Conservation (phyloP, 2,329 filamentous ascomycete species). For the Nemania diffusa region DNA sequence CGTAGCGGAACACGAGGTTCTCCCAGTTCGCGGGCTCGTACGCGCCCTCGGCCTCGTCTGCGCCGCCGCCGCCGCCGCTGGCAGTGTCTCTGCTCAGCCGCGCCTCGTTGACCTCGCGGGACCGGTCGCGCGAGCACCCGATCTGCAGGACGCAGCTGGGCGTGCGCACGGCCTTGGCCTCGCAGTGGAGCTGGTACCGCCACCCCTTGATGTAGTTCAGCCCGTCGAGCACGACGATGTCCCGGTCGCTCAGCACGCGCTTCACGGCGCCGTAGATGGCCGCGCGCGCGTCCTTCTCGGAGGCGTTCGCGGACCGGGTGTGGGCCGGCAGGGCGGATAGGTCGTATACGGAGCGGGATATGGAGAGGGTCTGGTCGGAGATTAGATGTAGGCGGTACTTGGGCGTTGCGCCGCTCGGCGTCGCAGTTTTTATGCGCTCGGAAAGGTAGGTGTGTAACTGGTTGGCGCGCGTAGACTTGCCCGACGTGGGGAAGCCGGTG, state of each 20-base stretch:
- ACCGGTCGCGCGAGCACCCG: slow-evolving; percentile 64
- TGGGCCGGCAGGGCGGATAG: slow-evolving; percentile 68
- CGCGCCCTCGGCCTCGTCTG: slow-evolving; percentile 55
- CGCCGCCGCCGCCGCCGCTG: slow-evolving; percentile 12
- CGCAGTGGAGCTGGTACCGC: slow-evolving; percentile 86
- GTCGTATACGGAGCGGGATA: slow-evolving; percentile 77
- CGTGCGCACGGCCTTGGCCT: slow-evolving; percentile 82
- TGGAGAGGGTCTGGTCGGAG: slow-evolving; percentile 76
- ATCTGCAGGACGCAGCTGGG: slow-evolving; percentile 79
- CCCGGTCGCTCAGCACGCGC: slow-evolving; percentile 74
- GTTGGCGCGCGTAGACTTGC: slow-evolving; percentile 72
- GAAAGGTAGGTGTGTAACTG: slow-evolving; percentile 74
- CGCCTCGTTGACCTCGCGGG: slow-evolving; percentile 68
- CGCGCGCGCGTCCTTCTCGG: slow-evolving; percentile 85
- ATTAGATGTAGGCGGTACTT: slow-evolving; percentile 77
- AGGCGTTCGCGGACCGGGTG: slow-evolving; percentile 75
- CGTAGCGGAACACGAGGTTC: slow-evolving; percentile 82
- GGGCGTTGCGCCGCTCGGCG: slow-evolving; percentile 44
- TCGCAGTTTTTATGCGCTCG: slow-evolving; percentile 60
- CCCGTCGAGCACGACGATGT: slow-evolving; percentile 82
- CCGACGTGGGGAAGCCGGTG: slow-evolving; percentile 73
- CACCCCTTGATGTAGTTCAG: slow-evolving; percentile 92
- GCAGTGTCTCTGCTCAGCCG: slow-evolving; percentile 56
- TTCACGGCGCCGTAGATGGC: slow-evolving; percentile 82
- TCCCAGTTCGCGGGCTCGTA: slow-evolving; percentile 74